Conservation (phyloP, 371 early-diverging fungal genomes). For the Pancytospora philotis region DNA sequence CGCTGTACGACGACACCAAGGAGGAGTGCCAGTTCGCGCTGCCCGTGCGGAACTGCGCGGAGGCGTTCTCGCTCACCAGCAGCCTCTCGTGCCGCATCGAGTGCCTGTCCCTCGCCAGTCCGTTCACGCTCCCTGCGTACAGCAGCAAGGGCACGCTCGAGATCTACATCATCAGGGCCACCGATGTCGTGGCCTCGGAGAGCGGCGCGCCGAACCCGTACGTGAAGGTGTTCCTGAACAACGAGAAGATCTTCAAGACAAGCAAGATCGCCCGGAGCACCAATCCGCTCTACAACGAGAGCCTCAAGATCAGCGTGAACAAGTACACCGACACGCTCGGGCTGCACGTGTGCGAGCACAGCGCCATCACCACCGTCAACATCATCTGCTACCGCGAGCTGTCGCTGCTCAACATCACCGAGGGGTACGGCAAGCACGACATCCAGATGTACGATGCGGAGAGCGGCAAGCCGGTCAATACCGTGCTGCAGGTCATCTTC, state of each 20-base stretch:
- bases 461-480: conserved; percentile 8
- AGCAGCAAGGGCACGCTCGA: conserved; percentile 39
- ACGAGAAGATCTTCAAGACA: conserved; percentile 47
- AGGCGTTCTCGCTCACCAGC: conserved; percentile 20
- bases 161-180: conserved; percentile 44
- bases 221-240: conserved; percentile 48
- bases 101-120: conserved; percentile 18
- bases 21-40: conserved; percentile 9
- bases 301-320: conserved; percentile 31
- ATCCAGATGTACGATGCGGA: conserved; percentile 42
- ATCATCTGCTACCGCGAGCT: conserved; percentile 44
- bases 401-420: conserved; percentile 41
- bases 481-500: conserved; percentile 40
- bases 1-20: neutral
- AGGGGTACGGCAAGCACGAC: conserved; percentile 43
- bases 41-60: conserved; percentile 35
- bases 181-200: conserved; percentile 16
- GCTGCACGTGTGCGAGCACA: conserved; percentile 43
- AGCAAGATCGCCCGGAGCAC: conserved; percentile 13
- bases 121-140: conserved; percentile 1
- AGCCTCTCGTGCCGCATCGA: conserved; percentile 22
- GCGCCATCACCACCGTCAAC: conserved; percentile 27
- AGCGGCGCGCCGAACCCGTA: conserved; percentile 36
- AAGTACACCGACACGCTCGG: conserved; percentile 40
- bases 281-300: conserved; percentile 52